phyloP scores from a whole-genome alignment of 768 basidiomycete genomes.

The Clavaria fumosa region DNA sequence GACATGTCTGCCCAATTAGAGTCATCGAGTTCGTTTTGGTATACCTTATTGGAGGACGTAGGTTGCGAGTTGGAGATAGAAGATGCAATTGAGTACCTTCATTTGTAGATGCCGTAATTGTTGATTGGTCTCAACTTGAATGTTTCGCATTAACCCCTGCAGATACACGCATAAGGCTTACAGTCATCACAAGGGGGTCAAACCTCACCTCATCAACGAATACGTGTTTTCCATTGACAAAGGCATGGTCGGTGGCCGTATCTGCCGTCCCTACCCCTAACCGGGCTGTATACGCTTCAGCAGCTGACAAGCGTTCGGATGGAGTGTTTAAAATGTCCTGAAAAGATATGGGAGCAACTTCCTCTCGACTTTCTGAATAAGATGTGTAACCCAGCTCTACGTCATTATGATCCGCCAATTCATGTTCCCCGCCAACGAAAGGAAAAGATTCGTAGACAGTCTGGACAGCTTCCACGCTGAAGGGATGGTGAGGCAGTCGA shows the following conservation, averaged over 20 bases:
- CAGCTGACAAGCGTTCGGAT: too few relatives aligned
- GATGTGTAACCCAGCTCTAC: too few relatives aligned
- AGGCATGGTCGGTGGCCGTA: constrained; percentile 45
- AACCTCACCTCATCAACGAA: constrained; percentile 52
- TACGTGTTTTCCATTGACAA: constrained; percentile 81
- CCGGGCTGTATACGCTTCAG: constrained; percentile 39
- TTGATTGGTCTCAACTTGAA: constrained; percentile 42
- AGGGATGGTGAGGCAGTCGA: too few relatives aligned
- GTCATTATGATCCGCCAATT: too few relatives aligned
- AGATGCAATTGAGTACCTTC: constrained; percentile 30
- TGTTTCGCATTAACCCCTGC: constrained; percentile 48
- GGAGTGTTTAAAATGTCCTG: too few relatives aligned
- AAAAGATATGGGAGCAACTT: too few relatives aligned
- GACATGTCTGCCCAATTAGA: constrained; percentile 33
- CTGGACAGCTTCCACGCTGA: too few relatives aligned
- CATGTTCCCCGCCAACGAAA: too few relatives aligned
- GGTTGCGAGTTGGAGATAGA: neutral
- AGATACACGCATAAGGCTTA: constrained; percentile 3
- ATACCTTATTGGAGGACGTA: constrained; percentile 36
- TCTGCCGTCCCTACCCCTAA: constrained; percentile 31
- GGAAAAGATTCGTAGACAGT: too few relatives aligned
- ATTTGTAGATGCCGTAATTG: constrained; percentile 63
- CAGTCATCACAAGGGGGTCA: neutral
- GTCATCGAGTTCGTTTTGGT: constrained; percentile 40
- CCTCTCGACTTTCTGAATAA: too few relatives aligned